These are phyloP conservation scores for Lasiodiplodia hormozganensis DNA, from an alignment of 2,329 filamentous ascomycete genomes.

Conservation along the genomic window DNA sequence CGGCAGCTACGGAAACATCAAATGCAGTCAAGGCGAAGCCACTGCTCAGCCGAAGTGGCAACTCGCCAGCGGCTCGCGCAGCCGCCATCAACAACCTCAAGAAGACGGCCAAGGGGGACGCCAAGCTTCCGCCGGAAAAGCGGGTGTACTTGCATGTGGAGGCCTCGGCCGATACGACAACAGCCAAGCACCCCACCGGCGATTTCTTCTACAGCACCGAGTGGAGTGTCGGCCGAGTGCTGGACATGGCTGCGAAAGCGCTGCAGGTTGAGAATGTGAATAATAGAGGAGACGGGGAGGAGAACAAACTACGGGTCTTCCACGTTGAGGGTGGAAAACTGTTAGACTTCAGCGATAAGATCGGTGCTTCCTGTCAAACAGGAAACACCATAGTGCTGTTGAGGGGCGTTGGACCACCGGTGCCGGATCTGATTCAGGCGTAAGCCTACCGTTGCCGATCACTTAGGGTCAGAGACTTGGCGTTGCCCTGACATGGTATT, in stretches of 20 bases:
- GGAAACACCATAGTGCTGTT: conserved; percentile 92
- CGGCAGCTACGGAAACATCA: conserved; percentile 64
- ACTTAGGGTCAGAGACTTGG: neutral
- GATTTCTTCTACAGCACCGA: conserved; percentile 64
- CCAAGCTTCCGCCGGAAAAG: conserved; percentile 79
- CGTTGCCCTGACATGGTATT: neutral
- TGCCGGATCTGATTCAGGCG: conserved; percentile 71
- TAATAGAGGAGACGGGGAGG: conserved; percentile 76
- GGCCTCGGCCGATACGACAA: conserved; percentile 84
- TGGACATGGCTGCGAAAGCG: conserved; percentile 78
- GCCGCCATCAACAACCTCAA: conserved; percentile 80
- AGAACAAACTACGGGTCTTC: conserved; percentile 83
- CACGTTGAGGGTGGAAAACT: conserved; percentile 90
- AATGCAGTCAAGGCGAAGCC: conserved; percentile 41
- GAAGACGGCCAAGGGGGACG: conserved; percentile 87
- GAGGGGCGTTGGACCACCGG: conserved; percentile 80
- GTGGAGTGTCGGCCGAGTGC: conserved; percentile 85
- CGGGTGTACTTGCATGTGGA: conserved; percentile 91
- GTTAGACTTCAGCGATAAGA: conserved; percentile 86
- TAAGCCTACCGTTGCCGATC: neutral
- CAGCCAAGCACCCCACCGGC: conserved; percentile 76
- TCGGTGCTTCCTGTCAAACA: conserved; percentile 74
- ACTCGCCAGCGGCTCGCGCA: conserved; percentile 65
- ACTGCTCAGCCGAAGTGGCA: neutral
- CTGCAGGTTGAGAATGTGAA: conserved; percentile 85